phyloP scores from a whole-genome alignment of 176 grass and related monocot genomes.

The Bolboschoenus planiculmis region DNA sequence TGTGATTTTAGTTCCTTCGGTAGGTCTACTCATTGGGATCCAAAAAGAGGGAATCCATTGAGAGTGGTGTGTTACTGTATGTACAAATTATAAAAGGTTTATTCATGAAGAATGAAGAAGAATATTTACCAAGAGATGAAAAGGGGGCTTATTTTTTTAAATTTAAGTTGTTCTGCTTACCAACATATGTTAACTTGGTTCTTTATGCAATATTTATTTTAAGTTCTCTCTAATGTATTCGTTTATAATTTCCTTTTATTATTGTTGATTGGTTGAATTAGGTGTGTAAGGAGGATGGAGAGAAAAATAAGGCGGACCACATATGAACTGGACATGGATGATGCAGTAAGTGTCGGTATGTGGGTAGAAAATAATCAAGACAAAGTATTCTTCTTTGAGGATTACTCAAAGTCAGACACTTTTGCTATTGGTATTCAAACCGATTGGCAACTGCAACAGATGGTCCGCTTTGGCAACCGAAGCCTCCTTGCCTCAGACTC shows the following conservation, averaged over 20 bases:
- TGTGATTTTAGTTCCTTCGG: not conserved
- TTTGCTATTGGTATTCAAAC: conserved; percentile 90
- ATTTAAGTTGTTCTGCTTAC: not conserved
- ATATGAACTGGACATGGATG: conserved; percentile 71
- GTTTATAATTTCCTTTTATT: conserved; percentile 4
- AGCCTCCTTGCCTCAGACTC: conserved; percentile 87
- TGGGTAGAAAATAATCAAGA: conserved; percentile 87
- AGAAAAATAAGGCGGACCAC: conserved; percentile 78
- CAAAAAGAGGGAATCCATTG: not conserved
- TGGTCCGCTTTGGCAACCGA: conserved; percentile 76
- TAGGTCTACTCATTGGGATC: not conserved
- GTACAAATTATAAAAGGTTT: not conserved
- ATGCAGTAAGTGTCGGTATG: conserved; percentile 51
- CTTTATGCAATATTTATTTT: not conserved
- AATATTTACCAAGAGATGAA: not conserved
- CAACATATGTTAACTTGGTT: not conserved
- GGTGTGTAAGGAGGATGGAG: conserved; percentile 76
- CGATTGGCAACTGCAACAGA: conserved; percentile 93
- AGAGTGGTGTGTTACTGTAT: not conserved
- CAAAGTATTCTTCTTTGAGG: conserved; percentile 72
- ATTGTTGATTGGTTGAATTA: not conserved
- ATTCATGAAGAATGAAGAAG: not conserved
- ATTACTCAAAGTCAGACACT: conserved; percentile 65
- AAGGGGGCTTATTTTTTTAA: not conserved
- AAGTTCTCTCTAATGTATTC: not conserved